Conservation (phyloP, 768 basidiomycete species). For the Postia placenta region DNA sequence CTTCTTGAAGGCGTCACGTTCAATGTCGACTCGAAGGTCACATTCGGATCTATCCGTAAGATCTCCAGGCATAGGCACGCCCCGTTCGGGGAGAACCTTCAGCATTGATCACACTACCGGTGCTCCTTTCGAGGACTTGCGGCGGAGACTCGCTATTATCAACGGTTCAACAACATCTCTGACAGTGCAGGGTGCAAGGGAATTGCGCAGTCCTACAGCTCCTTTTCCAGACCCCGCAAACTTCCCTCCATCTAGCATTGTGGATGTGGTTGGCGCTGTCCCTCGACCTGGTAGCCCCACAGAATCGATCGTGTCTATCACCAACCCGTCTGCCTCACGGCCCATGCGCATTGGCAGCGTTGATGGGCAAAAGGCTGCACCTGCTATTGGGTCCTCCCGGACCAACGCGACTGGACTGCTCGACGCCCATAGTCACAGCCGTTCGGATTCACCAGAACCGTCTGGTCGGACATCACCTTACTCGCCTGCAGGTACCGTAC, state of each 20-base stretch:
- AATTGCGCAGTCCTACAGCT: conserved; percentile 37
- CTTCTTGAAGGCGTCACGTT: conserved; percentile 61
- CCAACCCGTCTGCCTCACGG: conserved; percentile 52
- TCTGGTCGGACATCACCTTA: conserved; percentile 79
- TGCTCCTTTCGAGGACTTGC: conserved; percentile 73
- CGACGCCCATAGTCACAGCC: conserved; percentile 67
- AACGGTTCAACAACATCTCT: conserved; percentile 69
- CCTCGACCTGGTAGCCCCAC: conserved; percentile 76
- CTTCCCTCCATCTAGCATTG: conserved; percentile 11
- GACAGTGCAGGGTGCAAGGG: conserved; percentile 38
- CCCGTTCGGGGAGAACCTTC: conserved; percentile 38
- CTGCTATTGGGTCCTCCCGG: conserved; percentile 83
- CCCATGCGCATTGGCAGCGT: conserved; percentile 59
- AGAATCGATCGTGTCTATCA: conserved; percentile 71
- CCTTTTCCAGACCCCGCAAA: conserved; percentile 24
- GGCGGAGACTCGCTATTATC: conserved; percentile 66
- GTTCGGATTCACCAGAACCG: conserved; percentile 60
- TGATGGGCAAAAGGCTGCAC: conserved; percentile 82
- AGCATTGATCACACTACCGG: conserved; percentile 45
- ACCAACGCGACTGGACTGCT: conserved; percentile 78
- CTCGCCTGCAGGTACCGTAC: conserved; percentile 51
- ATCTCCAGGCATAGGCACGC: conserved; percentile 42
- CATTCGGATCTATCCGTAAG: conserved; percentile 29
- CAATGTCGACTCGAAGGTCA: conserved; percentile 17
- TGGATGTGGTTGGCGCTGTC: conserved; percentile 25